These are phyloP conservation scores for Gamsiella multidivaricata DNA, from an alignment of 192 early-diverging fungal genomes.

Conservation along the genomic window DNA sequence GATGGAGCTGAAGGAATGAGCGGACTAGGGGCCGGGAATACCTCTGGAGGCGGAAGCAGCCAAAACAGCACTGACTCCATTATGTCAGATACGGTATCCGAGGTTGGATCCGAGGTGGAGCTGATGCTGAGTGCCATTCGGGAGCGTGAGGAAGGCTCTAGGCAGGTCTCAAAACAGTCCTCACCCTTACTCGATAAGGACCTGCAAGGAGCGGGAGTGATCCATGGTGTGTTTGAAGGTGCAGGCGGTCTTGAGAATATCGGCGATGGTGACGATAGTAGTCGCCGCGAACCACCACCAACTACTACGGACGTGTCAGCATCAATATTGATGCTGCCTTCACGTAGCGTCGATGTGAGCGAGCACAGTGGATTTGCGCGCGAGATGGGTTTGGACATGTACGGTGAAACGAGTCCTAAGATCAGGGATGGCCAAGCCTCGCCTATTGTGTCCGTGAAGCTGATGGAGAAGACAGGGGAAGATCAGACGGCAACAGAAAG, in stretches of 20 bases:
- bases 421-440: slow-evolving; percentile 6
- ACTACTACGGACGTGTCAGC: neutral
- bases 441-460: slow-evolving; percentile 16
- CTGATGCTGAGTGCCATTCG: slow-evolving; percentile 38
- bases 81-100: slow-evolving; percentile 19
- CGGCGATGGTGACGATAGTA: too few species aligned
- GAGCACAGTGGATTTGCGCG: slow-evolving; percentile 27
- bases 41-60: neutral
- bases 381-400: slow-evolving; percentile 37
- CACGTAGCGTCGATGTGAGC: neutral
- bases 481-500: neutral
- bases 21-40: neutral
- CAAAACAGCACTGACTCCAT: neutral
- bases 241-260: too few species aligned
- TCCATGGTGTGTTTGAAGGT: too few species aligned
- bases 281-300: neutral
- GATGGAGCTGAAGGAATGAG: neutral
- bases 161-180: slow-evolving; percentile 14
- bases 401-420: neutral
- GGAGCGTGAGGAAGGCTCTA: slow-evolving; percentile 28
- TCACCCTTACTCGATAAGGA: slow-evolving; percentile 9
- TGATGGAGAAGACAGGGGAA: slow-evolving; percentile 15
- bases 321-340: neutral
- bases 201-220: neutral
- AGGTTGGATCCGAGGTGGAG: slow-evolving; percentile 50